These are phyloP conservation scores for Trichoderma citrinoviride DNA, from an alignment of 2,329 filamentous ascomycete species.

Conservation along the genomic window DNA sequence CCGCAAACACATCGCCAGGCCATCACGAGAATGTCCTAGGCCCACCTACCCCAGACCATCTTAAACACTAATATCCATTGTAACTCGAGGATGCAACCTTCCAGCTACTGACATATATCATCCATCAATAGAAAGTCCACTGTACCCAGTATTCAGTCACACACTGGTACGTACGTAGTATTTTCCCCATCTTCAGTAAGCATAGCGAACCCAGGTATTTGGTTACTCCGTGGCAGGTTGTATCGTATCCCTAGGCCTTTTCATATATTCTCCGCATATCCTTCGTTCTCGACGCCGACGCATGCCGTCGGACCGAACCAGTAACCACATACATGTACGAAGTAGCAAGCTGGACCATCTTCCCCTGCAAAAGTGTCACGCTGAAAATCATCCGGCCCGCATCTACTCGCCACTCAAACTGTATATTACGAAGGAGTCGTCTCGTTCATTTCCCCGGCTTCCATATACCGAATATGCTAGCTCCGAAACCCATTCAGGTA, in stretches of 20 bases:
- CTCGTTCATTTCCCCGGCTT: neutral
- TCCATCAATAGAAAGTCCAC: too few relatives aligned
- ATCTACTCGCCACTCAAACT: neutral
- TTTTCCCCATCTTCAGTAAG: too few relatives aligned
- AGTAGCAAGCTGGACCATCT: too few relatives aligned
- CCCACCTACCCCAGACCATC: neutral
- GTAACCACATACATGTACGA: too few relatives aligned
- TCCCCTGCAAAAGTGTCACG: neutral
- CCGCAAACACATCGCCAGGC: neutral
- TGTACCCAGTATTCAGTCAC: too few relatives aligned
- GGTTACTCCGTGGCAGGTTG: neutral
- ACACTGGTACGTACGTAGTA: too few relatives aligned
- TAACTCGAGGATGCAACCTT: neutral
- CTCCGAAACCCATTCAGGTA: neutral
- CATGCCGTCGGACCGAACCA: neutral
- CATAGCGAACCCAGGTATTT: neutral
- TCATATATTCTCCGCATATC: neutral
- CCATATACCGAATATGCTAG: neutral
- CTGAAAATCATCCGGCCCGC: neutral
- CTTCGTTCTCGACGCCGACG: too few relatives aligned
- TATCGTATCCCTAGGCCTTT: neutral
- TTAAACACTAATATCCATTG: neutral
- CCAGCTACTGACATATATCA: neutral
- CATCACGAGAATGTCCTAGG: neutral
- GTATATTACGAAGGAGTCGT: too few relatives aligned